Conservation (phyloP, 2,329 filamentous ascomycete genomes). For the Massarina eburnea region DNA sequence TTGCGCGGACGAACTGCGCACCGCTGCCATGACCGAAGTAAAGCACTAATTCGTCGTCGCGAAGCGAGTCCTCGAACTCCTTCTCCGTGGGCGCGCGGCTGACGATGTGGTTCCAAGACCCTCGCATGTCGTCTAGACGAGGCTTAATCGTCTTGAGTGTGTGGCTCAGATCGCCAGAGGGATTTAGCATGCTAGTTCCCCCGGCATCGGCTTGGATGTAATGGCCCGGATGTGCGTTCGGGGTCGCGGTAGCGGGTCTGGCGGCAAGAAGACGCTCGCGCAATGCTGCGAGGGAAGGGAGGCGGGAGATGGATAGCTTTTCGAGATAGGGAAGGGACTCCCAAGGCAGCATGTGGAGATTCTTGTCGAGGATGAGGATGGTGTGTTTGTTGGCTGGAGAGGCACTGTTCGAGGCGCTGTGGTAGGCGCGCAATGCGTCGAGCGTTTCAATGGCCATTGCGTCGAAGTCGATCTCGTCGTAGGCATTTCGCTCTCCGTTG, state of each 20-base stretch:
- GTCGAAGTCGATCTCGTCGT: constrained; percentile 97
- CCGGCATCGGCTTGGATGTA: constrained; percentile 54
- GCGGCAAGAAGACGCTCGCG: constrained; percentile 70
- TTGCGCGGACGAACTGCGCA: constrained; percentile 87
- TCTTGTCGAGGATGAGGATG: constrained; percentile 87
- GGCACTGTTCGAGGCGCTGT: constrained; percentile 52
- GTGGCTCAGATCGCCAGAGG: constrained; percentile 76
- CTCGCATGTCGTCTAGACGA: constrained; percentile 56
- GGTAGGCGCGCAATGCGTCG: constrained; percentile 80
- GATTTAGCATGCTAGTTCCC: constrained; percentile 85
- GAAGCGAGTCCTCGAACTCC: constrained; percentile 72
- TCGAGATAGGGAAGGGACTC: constrained; percentile 89
- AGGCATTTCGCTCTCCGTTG: constrained; percentile 92
- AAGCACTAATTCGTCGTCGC: constrained; percentile 70
- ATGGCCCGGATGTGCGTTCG: constrained; percentile 32
- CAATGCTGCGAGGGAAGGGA: constrained; percentile 83
- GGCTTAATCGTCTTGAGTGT: constrained; percentile 76
- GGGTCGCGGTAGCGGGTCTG: constrained; percentile 25
- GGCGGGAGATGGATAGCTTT: constrained; percentile 75
- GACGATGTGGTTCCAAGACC: constrained; percentile 68
- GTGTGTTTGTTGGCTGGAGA: constrained; percentile 63
- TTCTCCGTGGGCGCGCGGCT: constrained; percentile 71
- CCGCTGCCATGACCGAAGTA: constrained; percentile 98
- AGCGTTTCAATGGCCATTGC: constrained; percentile 83
- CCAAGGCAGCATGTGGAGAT: constrained; percentile 91